Conservation (phyloP, 148 eudicot species). For the Dianthus caryophyllus region DNA sequence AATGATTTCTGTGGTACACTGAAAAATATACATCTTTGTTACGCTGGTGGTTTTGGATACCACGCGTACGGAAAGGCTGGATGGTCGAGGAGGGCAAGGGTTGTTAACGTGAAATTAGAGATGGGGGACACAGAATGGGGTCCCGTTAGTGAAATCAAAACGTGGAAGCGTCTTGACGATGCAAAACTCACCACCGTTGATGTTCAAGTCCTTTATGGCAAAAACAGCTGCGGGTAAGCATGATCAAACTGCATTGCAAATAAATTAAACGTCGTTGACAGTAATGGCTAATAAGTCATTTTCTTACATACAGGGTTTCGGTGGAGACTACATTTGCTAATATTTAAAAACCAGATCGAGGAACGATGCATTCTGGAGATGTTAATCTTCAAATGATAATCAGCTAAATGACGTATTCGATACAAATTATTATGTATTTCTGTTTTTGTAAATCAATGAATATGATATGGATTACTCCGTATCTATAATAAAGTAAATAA, state of each 20-base stretch:
- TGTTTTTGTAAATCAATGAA: no score
- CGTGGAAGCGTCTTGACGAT: slow-evolving; percentile 90
- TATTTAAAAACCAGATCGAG: no score
- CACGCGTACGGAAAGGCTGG: slow-evolving; percentile 97
- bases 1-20: slow-evolving; percentile 89
- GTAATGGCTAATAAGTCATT: no score
- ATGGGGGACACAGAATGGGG: slow-evolving; percentile 58
- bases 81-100: slow-evolving; percentile 87
- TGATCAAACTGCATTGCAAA: background rate
- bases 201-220: slow-evolving; percentile 68
- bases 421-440: no score
- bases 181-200: slow-evolving; percentile 53
- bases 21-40: slow-evolving; percentile 68
- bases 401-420: no score
- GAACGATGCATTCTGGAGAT: no score
- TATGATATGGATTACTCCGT: no score
- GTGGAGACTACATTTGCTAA: background rate
- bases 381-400: no score
- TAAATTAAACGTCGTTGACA: no score
- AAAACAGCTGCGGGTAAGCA: slow-evolving; percentile 42
- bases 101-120: slow-evolving; percentile 63
- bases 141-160: slow-evolving; percentile 59
- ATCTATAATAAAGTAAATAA: no score
- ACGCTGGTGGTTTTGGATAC: slow-evolving; percentile 93
- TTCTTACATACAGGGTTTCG: background rate